phyloP scores from a whole-genome alignment of 352 stramenopile genomes.

The Hyaloperonospora arabidopsidis region DNA sequence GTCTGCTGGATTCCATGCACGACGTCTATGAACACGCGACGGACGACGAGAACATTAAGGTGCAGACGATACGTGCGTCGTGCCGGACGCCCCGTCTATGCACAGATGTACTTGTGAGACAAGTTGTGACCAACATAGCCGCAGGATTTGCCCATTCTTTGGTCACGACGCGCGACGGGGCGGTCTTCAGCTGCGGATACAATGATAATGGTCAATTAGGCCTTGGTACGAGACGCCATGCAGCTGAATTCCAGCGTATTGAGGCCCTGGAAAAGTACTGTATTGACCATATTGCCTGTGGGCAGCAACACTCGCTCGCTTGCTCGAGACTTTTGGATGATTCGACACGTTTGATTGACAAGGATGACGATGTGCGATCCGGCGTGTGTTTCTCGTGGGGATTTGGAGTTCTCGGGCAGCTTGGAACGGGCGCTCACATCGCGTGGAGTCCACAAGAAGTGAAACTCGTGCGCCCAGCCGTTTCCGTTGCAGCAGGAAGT shows the following conservation, averaged over 20 bases:
- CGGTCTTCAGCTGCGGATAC: constrained; percentile 72
- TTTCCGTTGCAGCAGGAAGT: constrained; percentile 55
- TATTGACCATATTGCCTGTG: constrained; percentile 61
- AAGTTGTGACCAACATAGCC: constrained; percentile 43
- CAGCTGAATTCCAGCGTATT: constrained; percentile 51
- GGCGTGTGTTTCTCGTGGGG: constrained; percentile 71
- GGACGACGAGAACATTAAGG: constrained; percentile 27
- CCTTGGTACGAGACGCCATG: constrained; percentile 53
- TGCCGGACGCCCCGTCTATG: constrained; percentile 37
- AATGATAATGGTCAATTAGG: constrained; percentile 79
- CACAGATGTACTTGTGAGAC: constrained; percentile 24
- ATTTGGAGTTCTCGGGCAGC: constrained; percentile 60
- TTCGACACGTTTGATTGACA: background rate
- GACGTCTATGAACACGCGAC: constrained; percentile 47
- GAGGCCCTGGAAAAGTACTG: constrained; percentile 38
- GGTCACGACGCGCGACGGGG: constrained; percentile 40
- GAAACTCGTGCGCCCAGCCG: constrained; percentile 40
- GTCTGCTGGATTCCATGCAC: constrained; percentile 56
- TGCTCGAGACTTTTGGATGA: constrained; percentile 25
- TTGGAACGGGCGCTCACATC: constrained; percentile 57
- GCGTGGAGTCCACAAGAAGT: constrained; percentile 57
- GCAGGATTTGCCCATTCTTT: constrained; percentile 75
- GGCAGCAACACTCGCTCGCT: constrained; percentile 71
- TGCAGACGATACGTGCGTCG: constrained; percentile 50
- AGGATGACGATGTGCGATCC: too few relatives aligned